Percentiles rank a stretch among this genome's conserved stretches.
These are phyloP conservation scores for Hura crepitans DNA, from an alignment of 441 rosid genomes.

Conservation along the genomic window DNA sequence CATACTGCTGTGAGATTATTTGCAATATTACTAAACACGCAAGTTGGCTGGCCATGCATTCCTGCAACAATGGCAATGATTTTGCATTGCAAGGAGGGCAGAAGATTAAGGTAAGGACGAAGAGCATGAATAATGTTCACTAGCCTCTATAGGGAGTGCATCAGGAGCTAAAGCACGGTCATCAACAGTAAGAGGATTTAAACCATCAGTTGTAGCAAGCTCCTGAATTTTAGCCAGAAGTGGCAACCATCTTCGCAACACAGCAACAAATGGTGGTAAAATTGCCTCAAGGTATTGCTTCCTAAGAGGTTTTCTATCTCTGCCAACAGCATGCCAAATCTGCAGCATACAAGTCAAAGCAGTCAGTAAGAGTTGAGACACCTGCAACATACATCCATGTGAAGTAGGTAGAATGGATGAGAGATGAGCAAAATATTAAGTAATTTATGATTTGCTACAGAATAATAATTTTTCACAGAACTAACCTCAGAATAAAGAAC, in stretches of 20 bases:
- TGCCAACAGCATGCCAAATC: slow-evolving; percentile 97
- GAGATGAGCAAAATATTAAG: slow-evolving; percentile 23
- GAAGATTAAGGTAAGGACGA: neutral
- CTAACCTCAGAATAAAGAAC: slow-evolving; percentile 99
- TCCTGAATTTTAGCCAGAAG: slow-evolving; percentile 97
- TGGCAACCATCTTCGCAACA: slow-evolving; percentile 97
- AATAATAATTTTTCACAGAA: slow-evolving; percentile 30
- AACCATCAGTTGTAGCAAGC: slow-evolving; percentile 95
- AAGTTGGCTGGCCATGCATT: neutral
- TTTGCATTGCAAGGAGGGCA: neutral
- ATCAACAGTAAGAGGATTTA: slow-evolving; percentile 92
- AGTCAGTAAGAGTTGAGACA: slow-evolving; percentile 24
- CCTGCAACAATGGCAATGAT: neutral
- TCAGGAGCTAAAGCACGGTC: slow-evolving; percentile 98
- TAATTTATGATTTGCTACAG: slow-evolving; percentile 9
- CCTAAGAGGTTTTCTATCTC: slow-evolving; percentile 80
- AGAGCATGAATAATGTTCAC: slow-evolving; percentile 19
- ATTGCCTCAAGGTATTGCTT: slow-evolving; percentile 92
- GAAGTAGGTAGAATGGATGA: slow-evolving; percentile 23
- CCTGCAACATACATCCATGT: slow-evolving; percentile 14
- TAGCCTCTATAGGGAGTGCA: slow-evolving; percentile 87
- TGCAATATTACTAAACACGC: neutral
- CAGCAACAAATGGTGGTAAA: slow-evolving; percentile 95
- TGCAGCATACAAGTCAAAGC: slow-evolving; percentile 34
- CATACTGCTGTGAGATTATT: neutral